These are phyloP conservation scores for Clarireedia paspali DNA, from an alignment of 2,329 filamentous ascomycete species.

Conservation along the genomic window DNA sequence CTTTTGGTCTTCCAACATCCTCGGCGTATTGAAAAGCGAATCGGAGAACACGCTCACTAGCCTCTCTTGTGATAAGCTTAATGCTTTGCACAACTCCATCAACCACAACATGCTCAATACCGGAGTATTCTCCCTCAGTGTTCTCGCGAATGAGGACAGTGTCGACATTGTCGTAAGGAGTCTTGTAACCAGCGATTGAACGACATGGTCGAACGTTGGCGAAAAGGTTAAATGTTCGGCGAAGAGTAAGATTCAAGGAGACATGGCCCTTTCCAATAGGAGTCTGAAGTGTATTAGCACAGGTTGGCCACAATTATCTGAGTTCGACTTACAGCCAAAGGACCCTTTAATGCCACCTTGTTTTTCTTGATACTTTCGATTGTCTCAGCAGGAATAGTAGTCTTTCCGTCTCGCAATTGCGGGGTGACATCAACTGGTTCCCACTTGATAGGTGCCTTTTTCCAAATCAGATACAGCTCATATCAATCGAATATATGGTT, in stretches of 20 bases:
- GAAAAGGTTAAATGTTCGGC: constrained; percentile 99
- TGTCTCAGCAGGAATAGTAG: constrained; percentile 83
- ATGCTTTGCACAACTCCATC: constrained; percentile 98
- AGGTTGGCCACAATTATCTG: constrained; percentile 13
- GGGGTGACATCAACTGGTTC: constrained; percentile 96
- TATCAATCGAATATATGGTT: constrained; percentile 2
- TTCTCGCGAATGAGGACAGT: constrained; percentile 98
- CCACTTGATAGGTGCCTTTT: constrained; percentile 85
- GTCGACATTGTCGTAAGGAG: constrained; percentile 93
- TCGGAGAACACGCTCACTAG: constrained; percentile 88
- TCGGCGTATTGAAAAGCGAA: constrained; percentile 98
- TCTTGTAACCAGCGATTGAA: constrained; percentile 96
- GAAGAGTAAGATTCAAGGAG: constrained; percentile 96
- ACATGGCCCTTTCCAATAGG: constrained; percentile 98
- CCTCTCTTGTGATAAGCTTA: constrained; percentile 96
- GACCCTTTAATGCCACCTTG: constrained; percentile 96
- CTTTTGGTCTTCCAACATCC: constrained; percentile 89
- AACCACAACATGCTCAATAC: constrained; percentile 96
- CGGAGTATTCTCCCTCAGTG: constrained; percentile 99
- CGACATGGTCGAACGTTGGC: constrained; percentile 98
- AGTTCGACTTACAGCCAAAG: constrained; percentile 66
- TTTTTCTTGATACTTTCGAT: constrained; percentile 92
- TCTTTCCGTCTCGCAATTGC: constrained; percentile 89
- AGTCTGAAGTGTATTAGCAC: constrained; percentile 46
- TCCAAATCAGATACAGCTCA: constrained; percentile 15